Evolutionary conservation across 768 basidiomycete genomes (phyloP), one percentile per base, ranked within the genome.

Genomic region (Leccinum subtestaceum): DNA sequence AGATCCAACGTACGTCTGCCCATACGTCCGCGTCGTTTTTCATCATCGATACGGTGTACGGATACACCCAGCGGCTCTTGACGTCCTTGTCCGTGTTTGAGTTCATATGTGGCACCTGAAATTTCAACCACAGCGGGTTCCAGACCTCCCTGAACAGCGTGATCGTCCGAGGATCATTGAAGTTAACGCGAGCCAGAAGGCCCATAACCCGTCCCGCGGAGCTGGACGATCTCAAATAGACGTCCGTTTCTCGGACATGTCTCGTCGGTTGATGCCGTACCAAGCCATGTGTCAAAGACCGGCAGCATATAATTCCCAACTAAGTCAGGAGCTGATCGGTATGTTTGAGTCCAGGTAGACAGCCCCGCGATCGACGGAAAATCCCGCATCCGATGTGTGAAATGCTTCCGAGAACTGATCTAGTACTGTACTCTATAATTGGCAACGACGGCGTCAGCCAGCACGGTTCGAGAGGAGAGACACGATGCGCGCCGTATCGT

Each of bases 71-170:
- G 25, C 25, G 25, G 79, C 31, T 32, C 80, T 97, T 98, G 59
- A 96, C 97, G 65, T 99, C 96, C 78, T 98, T 98, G 36, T 96
- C 97, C 84, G 96, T 90, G 71, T 95, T 97, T 65, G 88, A 88
- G 62, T 91, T 93, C 54, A 90, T 86, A 76, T 98, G 94, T 23
- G 95, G 96, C 2, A 98, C 95, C 69, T 89, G 88, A 76, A 96
- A 98, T 60, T 91, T 90, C 61, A 98, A 81, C 95, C 96, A 98
- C 34, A 97, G 81, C 64, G 98, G 69, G 72, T 97, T 97, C 59
- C 97, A 82, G 34, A 97, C 94, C 73, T 98, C 97, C 80, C 98
- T 99, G 85, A 98, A 98, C 29, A 99, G 79, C 31, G 91, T 95
- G 74, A 99, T 98, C 64, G 96, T 94, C 75, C 98, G 96, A 3